Base-by-base conservation (phyloP, 2,329 filamentous ascomycete genomes). In the Trichoderma citrinoviride region DNA sequence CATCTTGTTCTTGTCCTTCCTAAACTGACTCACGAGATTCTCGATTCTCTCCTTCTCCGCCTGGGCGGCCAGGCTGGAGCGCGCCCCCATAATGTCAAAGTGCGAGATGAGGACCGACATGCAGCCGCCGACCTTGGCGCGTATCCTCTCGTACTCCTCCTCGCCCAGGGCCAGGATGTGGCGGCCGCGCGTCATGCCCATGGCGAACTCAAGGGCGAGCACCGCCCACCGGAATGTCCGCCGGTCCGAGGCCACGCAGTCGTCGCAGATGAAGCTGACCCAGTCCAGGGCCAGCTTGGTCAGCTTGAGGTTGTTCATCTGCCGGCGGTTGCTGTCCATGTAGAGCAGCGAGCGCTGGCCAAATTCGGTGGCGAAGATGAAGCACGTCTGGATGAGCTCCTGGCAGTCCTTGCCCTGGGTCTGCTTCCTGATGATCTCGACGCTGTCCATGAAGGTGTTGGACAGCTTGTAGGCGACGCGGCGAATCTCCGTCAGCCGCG, bases 151-250 rank as follows among this genome's bases (percentile, higher is more conserved):
- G 75, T 97, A 99, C 73, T 99, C 94, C 46, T 90, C 86, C 65
- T 97, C 92, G 46, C 90, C 92, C 66, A 99, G 87, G 0, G 90
- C 91, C n/a, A 99, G 79, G 54, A 99, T 96, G 72, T 97, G 93
- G 66, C 93, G 89, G 12, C 95, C 95, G 60, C 92, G 87, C 0
- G 95, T 99, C 90, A 98, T 98, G 70, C 90, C 88, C 93, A 97
- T 98, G 61, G 93, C 92, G 75, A 98, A 97, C 74, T 99, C 95
- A 14, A 99, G 84, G 10, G 95, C 95, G 58, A 93, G 86, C 37
- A 99, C 96, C 7, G 95, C 93, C 95, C 95, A 99, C 69, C 93
- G 90, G 79, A 99, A 99, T 0, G 95, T 97, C 78, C 94, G 96
- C 70, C 94, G 87, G 76, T 99, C 95, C 4, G 92, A 92, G 10